Base-by-base conservation (phyloP, 2,329 filamentous ascomycete species). In the Cladosporium halotolerans region DNA sequence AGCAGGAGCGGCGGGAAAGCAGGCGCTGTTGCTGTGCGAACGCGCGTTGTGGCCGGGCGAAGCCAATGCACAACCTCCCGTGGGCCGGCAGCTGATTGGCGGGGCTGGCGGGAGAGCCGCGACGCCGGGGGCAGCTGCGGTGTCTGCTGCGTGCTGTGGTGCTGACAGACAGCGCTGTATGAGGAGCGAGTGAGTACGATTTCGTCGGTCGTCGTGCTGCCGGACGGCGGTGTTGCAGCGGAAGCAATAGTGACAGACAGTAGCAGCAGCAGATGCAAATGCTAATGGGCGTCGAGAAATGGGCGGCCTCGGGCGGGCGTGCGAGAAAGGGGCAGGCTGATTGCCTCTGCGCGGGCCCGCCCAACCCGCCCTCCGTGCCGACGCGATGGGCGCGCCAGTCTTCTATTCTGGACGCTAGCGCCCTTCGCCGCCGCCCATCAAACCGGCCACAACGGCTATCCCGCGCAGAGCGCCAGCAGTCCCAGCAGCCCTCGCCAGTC, bases 1-100 rank as follows among this genome's bases (percentile, higher is more conserved):
- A 46, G 57, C 48, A 53, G 58, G 49, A 53, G 54, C 53, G 56
- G 56, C 44, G 38, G 44, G 36, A 49, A 38, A 32, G 45, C 55
- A 43, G 33, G 52, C 16, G 8, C 52, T 62, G 62, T 66, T 65
- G 63, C 62, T 63, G 63, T 57, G 63, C 57, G 61, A 65, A 62
- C 62, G 61, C 63, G 63, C 60, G 62, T 61, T 60, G 58, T 56
- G 53, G 18, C 48, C 48, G 48, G 54, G 57, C 56, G 43, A 49
- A 54, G 55, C 55, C 61, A 62, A 61, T 62, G 60, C 58, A 52
- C 48, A 44, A 51, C 52, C 58, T 60, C 59, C 60, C 60, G 54
- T 50, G 47, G 49, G 36, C n/a, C 34, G 51, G 28, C 19, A 16
- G 33, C 53, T 65, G 62, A 66, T 66, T 66, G 63, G 63, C 60